Conservation (phyloP, 2,329 filamentous ascomycete genomes). For the Cladosporium sp. region DNA sequence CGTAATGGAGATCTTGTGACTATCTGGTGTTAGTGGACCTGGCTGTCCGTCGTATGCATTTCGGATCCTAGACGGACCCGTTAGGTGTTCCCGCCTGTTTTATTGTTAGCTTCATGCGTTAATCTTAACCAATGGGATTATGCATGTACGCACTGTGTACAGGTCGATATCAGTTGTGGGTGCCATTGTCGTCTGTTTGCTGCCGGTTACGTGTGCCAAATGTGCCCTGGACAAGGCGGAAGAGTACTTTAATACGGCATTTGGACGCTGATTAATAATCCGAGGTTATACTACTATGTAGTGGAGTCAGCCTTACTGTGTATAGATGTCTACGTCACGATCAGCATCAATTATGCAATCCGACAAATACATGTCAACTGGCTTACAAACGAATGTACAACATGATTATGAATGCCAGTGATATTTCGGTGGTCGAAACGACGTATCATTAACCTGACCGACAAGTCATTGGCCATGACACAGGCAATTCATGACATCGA, state of each 20-base stretch:
- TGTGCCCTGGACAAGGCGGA: too few relatives aligned
- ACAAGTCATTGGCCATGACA: too few relatives aligned
- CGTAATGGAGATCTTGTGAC: conserved; percentile 60
- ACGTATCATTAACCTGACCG: too few relatives aligned
- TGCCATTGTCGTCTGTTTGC: not conserved
- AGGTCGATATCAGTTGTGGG: not conserved
- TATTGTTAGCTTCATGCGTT: not conserved
- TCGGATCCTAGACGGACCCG: not conserved
- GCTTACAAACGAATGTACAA: too few relatives aligned
- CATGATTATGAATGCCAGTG: too few relatives aligned
- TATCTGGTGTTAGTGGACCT: not conserved
- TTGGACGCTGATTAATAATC: not conserved
- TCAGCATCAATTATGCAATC: not conserved
- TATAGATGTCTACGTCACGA: not conserved
- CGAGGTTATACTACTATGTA: not conserved
- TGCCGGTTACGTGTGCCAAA: too few relatives aligned
- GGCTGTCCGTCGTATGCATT: not conserved
- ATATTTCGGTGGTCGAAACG: too few relatives aligned
- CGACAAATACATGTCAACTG: too few relatives aligned
- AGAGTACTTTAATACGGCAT: too few relatives aligned
- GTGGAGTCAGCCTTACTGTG: not conserved
- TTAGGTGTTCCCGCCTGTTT: not conserved
- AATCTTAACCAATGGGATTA: not conserved
- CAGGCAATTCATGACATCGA: too few relatives aligned
- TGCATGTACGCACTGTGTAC: not conserved